phyloP scores from a whole-genome alignment of 208 protist species.

The Trypanosoma brucei region DNA sequence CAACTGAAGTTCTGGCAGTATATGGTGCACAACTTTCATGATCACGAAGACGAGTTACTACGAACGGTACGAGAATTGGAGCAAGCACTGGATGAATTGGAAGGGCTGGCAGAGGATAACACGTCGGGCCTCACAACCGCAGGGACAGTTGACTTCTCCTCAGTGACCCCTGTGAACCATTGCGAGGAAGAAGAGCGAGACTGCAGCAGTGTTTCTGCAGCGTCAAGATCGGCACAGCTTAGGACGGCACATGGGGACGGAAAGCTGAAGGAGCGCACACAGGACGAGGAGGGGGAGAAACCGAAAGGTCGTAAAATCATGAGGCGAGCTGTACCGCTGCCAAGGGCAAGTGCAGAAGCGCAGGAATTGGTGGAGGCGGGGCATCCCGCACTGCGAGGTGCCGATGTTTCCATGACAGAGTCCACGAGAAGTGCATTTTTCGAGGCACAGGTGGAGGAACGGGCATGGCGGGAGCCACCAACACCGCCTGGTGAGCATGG shows the following conservation, averaged over 20 bases:
- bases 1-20: slow-evolving; percentile 92
- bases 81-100: slow-evolving; percentile 68
- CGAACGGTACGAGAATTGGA: slow-evolving; percentile 70
- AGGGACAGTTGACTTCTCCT: slow-evolving; percentile 84
- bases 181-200: slow-evolving; percentile 4
- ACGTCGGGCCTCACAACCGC: slow-evolving; percentile 34
- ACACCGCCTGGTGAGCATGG: slow-evolving; percentile 75
- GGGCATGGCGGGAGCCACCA: slow-evolving; percentile 85
- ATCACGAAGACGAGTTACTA: slow-evolving; percentile 85
- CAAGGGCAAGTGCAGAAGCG: slow-evolving; percentile 37
- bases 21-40: slow-evolving; percentile 91
- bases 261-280: background rate
- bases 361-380: slow-evolving; percentile 75
- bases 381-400: slow-evolving; percentile 55
- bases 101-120: slow-evolving; percentile 64
- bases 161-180: slow-evolving; percentile 22
- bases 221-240: background rate
- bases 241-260: background rate
- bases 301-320: slow-evolving; percentile 58
- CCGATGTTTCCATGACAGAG: slow-evolving; percentile 68
- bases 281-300: slow-evolving; percentile 1
- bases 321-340: slow-evolving; percentile 65
- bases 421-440: slow-evolving; percentile 67
- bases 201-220: background rate
- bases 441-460: slow-evolving; percentile 79